Percentiles rank a stretch among this genome's conserved stretches.
Conservation (phyloP, 2,329 filamentous ascomycete genomes). For the Akanthomyces lecanii region DNA sequence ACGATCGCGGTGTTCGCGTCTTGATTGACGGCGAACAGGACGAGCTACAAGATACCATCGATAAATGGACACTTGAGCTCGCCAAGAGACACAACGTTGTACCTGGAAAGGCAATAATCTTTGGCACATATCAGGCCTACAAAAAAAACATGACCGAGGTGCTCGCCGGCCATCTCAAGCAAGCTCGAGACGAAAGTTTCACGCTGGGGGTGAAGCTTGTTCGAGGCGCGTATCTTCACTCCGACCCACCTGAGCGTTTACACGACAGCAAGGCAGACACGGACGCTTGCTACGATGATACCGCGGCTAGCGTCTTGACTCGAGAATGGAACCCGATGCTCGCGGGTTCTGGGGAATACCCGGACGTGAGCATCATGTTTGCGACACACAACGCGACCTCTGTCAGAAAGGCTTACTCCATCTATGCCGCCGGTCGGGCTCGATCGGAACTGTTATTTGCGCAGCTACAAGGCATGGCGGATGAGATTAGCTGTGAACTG, state of each 20-base stretch:
- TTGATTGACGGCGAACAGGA: constrained; percentile 13
- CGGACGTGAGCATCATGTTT: constrained; percentile 61
- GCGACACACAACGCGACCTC: constrained; percentile 79
- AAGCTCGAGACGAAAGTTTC: constrained; percentile 56
- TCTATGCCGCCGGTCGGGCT: constrained; percentile 43
- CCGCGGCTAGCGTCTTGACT: constrained; percentile 63
- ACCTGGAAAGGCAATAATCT: constrained; percentile 64
- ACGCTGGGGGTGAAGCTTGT: constrained; percentile 71
- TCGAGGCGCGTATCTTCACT: constrained; percentile 69
- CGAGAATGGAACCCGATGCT: constrained; percentile 40
- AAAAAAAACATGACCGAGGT: constrained; percentile 58
- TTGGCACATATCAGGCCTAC: constrained; percentile 77
- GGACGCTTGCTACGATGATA: constrained; percentile 66
- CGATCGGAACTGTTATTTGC: constrained; percentile 43
- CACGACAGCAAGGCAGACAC: constrained; percentile 69
- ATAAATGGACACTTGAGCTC: constrained; percentile 9
- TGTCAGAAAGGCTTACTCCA: constrained; percentile 52
- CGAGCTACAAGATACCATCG: constrained; percentile 3
- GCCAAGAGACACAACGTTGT: constrained; percentile 31
- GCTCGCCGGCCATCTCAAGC: constrained; percentile 55
- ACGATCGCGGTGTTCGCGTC: neutral
- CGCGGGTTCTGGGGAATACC: constrained; percentile 43
- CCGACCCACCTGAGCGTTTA: constrained; percentile 65
- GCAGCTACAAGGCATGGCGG: constrained; percentile 93
- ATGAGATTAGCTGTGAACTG: constrained; percentile 74